Evolutionary conservation across 2,329 filamentous ascomycete species (phyloP).

Genomic region (Blastomyces gilchristii): DNA sequence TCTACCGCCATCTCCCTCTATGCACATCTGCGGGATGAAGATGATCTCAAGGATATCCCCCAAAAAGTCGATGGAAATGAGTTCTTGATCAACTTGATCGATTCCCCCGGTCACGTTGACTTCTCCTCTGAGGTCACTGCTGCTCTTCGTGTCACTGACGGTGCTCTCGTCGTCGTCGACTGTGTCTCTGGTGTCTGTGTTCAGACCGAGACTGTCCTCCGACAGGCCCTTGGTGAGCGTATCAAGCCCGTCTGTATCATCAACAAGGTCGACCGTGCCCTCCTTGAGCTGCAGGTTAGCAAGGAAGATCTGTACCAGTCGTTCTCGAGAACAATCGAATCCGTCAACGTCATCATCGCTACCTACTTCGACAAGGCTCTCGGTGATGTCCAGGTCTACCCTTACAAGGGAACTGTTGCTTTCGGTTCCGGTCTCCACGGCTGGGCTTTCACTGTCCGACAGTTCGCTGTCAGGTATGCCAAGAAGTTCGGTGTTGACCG

Average conservation of each 20-base stretch:
- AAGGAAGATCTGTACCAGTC: slow-evolving; percentile 99
- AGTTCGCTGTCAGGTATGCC: slow-evolving; percentile 91
- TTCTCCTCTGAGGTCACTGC: slow-evolving; percentile 99
- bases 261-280: slow-evolving; percentile 99
- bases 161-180: slow-evolving; percentile 99
- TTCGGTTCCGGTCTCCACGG: slow-evolving; percentile 99
- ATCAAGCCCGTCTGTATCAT: slow-evolving; percentile 99
- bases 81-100: slow-evolving; percentile 99
- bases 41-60: slow-evolving; percentile 91
- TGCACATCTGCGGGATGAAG: slow-evolving; percentile 65
- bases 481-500: slow-evolving; percentile 99
- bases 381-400: slow-evolving; percentile 97
- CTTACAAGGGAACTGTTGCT: slow-evolving; percentile 91
- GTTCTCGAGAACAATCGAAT: slow-evolving; percentile 99
- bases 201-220: slow-evolving; percentile 98
- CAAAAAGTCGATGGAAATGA: slow-evolving; percentile 81
- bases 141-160: slow-evolving; percentile 98
- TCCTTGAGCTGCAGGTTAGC: slow-evolving; percentile 94
- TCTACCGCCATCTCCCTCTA: slow-evolving; percentile 99
- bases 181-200: slow-evolving; percentile 99
- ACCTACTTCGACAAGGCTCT: slow-evolving; percentile 96
- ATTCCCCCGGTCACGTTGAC: slow-evolving; percentile 99
- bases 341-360: slow-evolving; percentile 99
- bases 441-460: slow-evolving; percentile 98
- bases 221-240: slow-evolving; percentile 98